These are phyloP conservation scores for Penicillium corylophilum DNA, from an alignment of 2,329 filamentous ascomycete genomes.

Conservation along the genomic window DNA sequence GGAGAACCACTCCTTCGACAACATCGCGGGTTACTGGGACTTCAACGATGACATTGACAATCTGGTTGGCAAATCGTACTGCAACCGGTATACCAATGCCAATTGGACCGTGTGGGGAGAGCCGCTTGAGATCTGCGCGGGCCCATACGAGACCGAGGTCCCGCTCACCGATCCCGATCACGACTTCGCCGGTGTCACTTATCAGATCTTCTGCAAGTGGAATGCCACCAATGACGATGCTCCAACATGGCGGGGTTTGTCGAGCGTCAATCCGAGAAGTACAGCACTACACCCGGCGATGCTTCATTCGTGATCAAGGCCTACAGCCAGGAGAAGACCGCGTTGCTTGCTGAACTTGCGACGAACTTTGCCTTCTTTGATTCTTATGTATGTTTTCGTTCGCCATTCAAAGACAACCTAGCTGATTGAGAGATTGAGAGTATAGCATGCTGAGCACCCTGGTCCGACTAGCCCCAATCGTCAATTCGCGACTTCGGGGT, in stretches of 20 bases:
- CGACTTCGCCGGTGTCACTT: slow-evolving; percentile 31
- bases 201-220: slow-evolving; percentile 42
- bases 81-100: slow-evolving; percentile 41
- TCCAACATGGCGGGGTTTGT: slow-evolving; percentile 41
- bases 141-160: slow-evolving; percentile 37
- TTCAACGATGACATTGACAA: slow-evolving; percentile 41
- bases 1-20: slow-evolving; percentile 44
- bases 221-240: slow-evolving; percentile 35
- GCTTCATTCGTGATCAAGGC: slow-evolving; percentile 40
- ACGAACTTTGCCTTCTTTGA: slow-evolving; percentile 42
- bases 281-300: slow-evolving; percentile 36
- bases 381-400: slow-evolving; percentile 28
- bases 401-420: background rate
- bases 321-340: slow-evolving; percentile 36
- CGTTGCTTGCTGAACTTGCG: slow-evolving; percentile 35
- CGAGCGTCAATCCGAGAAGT: slow-evolving; percentile 40
- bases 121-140: slow-evolving; percentile 37
- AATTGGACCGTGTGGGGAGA: slow-evolving; percentile 41
- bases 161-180: slow-evolving; percentile 39
- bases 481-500: slow-evolving; percentile 41
- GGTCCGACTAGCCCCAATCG: slow-evolving; percentile 44
- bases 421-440: slow-evolving; percentile 6
- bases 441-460: slow-evolving; percentile 37
- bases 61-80: slow-evolving; percentile 32
- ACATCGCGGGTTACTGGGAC: slow-evolving; percentile 42